phyloP scores from a whole-genome alignment of 768 basidiomycete genomes.

The Panus rudis region DNA sequence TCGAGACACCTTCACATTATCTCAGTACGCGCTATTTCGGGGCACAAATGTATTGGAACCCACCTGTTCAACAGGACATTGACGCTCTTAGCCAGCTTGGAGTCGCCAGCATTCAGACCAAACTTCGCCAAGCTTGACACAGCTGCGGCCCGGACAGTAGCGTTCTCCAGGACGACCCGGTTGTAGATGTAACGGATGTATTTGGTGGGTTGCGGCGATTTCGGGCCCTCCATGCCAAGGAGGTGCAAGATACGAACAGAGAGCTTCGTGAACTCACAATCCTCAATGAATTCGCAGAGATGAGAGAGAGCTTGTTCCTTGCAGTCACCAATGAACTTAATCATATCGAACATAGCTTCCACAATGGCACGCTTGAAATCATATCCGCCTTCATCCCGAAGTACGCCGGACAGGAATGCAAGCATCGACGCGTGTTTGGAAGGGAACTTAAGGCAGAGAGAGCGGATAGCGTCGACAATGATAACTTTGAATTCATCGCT shows the following conservation, averaged over 20 bases:
- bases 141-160: constrained; percentile 94
- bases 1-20: constrained; percentile 69
- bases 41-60: constrained; percentile 16
- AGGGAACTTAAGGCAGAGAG: constrained; percentile 98
- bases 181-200: constrained; percentile 99
- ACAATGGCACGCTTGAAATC: constrained; percentile 99
- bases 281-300: constrained; percentile 99
- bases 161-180: constrained; percentile 96
- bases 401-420: constrained; percentile 90
- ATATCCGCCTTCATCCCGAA: constrained; percentile 97
- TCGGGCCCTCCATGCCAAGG: constrained; percentile 93
- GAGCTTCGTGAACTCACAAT: constrained; percentile 99
- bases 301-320: constrained; percentile 98
- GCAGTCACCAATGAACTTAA: constrained; percentile 92
- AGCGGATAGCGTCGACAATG: constrained; percentile 97
- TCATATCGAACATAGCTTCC: constrained; percentile 99
- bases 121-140: constrained; percentile 95
- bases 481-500: constrained; percentile 99
- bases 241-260: constrained; percentile 95
- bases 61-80: constrained; percentile 81
- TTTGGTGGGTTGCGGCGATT: constrained; percentile 93
- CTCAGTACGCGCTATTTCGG: not conserved
- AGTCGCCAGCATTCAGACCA: constrained; percentile 81
- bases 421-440: constrained; percentile 96
- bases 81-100: constrained; percentile 75